Conservation (phyloP, 1,284 basidiomycete genomes). For the Cystobasidium pallidum region DNA sequence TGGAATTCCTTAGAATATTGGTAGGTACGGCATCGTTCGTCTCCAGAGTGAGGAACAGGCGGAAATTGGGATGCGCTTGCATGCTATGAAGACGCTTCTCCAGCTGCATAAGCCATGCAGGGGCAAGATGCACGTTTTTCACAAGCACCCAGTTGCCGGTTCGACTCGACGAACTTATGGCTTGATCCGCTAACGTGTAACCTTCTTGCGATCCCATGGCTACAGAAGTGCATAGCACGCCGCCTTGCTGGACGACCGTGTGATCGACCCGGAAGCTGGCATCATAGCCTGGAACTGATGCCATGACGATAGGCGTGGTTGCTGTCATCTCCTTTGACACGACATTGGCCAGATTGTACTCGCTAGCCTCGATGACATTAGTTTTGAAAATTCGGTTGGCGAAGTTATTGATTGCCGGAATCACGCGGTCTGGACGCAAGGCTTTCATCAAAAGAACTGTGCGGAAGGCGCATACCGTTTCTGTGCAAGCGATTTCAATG, state of each 20-base stretch:
- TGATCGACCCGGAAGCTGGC: constrained; percentile 93
- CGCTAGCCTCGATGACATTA: constrained; percentile 73
- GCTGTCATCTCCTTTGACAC: constrained; percentile 77
- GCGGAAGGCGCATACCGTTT: constrained; percentile 59
- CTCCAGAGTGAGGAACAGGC: constrained; percentile 95
- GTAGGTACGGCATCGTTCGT: constrained; percentile 88
- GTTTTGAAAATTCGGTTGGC: constrained; percentile 73
- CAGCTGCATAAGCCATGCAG: constrained; percentile 88
- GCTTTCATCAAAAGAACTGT: constrained; percentile 81
- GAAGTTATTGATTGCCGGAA: constrained; percentile 77
- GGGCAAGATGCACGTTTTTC: constrained; percentile 90
- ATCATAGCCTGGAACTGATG: constrained; percentile 94
- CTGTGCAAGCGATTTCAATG: background rate
- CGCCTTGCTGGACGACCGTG: constrained; percentile 71
- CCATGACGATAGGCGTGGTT: constrained; percentile 80
- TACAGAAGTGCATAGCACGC: constrained; percentile 76
- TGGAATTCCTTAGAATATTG: constrained; percentile 90
- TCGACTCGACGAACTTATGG: constrained; percentile 83
- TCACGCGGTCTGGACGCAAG: constrained; percentile 82
- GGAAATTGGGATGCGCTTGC: constrained; percentile 77
- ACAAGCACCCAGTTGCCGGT: constrained; percentile 92
- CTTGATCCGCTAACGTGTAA: constrained; percentile 89
- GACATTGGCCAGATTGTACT: constrained; percentile 74
- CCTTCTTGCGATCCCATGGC: constrained; percentile 99
- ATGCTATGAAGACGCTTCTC: constrained; percentile 95